phyloP scores from a whole-genome alignment of 1,139 yeast species.

The Debaryomyces udenii region DNA sequence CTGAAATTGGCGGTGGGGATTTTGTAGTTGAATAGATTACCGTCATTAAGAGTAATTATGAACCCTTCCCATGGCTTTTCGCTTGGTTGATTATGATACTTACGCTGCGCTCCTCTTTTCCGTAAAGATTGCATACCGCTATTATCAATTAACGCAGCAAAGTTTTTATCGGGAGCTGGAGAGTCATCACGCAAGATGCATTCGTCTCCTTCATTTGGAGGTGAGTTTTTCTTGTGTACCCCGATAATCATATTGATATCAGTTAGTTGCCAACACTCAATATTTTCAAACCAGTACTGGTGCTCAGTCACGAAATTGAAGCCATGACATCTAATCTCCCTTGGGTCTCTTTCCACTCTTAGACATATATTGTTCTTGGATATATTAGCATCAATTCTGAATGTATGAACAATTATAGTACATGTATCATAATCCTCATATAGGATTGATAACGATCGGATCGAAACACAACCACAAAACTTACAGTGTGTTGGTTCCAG shows the following conservation, averaged over 20 bases:
- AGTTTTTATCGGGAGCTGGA: slow-evolving; percentile 11
- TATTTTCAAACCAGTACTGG: slow-evolving; percentile 64
- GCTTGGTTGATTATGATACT: not conserved
- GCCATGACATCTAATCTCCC: slow-evolving; percentile 88
- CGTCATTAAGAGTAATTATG: slow-evolving; percentile 65
- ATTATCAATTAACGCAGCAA: slow-evolving; percentile 21
- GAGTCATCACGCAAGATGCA: slow-evolving; percentile 11
- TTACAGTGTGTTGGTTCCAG: slow-evolving; percentile 86
- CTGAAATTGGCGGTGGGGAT: slow-evolving; percentile 51
- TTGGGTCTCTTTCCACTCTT: slow-evolving; percentile 88
- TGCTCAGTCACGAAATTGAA: slow-evolving; percentile 75
- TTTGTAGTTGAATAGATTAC: slow-evolving; percentile 60
- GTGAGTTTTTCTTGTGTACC: slow-evolving; percentile 43
- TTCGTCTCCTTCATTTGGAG: slow-evolving; percentile 20
- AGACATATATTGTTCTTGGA: slow-evolving; percentile 82
- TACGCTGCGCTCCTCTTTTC: slow-evolving; percentile 13
- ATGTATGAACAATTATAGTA: slow-evolving; percentile 71
- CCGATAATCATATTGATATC: slow-evolving; percentile 80
- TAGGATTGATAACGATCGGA: slow-evolving; percentile 68
- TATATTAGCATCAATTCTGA: slow-evolving; percentile 63
- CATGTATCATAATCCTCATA: slow-evolving; percentile 65
- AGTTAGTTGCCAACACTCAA: slow-evolving; percentile 78
- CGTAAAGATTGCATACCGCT: slow-evolving; percentile 28
- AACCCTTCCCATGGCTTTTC: slow-evolving; percentile 72
- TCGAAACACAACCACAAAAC: slow-evolving; percentile 88